A percentile compares a stretch with the other conserved stretches of the same genome.
Evolutionary conservation across 805 yeast species (phyloP).

Genomic region (Monosporozyma aerobia): DNA sequence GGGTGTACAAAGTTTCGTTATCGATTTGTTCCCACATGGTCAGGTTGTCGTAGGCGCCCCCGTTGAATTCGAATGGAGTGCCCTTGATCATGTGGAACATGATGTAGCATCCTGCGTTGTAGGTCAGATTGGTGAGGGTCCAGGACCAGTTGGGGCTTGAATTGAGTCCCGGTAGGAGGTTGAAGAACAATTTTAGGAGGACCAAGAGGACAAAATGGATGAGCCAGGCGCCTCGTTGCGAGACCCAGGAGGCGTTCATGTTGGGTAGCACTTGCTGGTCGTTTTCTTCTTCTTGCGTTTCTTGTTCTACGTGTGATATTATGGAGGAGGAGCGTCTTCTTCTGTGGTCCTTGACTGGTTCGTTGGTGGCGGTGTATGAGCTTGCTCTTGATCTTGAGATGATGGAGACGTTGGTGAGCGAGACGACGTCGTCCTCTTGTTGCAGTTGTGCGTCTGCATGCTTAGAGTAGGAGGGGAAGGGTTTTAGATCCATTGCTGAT

Average conservation of each 20-base stretch:
- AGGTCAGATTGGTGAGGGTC: constrained; percentile 87
- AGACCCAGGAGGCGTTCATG: constrained; percentile 93
- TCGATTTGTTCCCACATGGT: constrained; percentile 98
- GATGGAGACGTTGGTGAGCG: background rate
- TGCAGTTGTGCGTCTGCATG: background rate
- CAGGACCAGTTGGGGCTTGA: constrained; percentile 63
- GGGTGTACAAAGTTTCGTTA: constrained; percentile 94
- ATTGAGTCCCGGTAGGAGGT: constrained; percentile 70
- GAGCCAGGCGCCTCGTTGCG: constrained; percentile 92
- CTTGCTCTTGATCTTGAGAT: constrained; percentile 4
- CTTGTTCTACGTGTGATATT: constrained; percentile 88
- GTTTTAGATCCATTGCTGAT: constrained; percentile 13
- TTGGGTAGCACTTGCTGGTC: constrained; percentile 87
- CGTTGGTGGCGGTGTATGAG: constrained; percentile 9
- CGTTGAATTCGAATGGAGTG: constrained; percentile 92
- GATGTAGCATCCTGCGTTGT: constrained; percentile 82
- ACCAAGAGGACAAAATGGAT: constrained; percentile 79
- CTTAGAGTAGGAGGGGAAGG: constrained; percentile 21
- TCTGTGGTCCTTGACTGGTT: constrained; percentile 31
- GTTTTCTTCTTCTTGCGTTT: constrained; percentile 80
- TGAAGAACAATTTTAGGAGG: constrained; percentile 65
- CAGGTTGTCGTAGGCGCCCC: constrained; percentile 89
- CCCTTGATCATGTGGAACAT: constrained; percentile 97
- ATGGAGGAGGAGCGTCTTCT: constrained; percentile 81
- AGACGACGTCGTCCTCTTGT: background rate